Conservation (phyloP, 2,329 filamentous ascomycete genomes). For the Alternaria burnsii region DNA sequence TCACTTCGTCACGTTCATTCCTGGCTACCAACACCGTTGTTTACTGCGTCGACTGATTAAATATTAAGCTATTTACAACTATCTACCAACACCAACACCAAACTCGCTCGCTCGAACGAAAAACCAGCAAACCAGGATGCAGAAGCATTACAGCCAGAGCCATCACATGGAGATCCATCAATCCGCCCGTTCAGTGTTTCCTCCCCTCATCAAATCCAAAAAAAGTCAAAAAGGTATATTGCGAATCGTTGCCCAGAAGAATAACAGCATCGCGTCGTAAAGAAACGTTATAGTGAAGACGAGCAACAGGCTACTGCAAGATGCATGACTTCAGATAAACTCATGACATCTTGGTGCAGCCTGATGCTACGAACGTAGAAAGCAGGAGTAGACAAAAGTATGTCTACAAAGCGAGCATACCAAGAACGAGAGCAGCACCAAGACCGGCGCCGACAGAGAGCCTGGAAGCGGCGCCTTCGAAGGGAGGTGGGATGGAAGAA, state of each 20-base stretch:
- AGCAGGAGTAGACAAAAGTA: not conserved
- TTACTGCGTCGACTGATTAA: constrained; percentile 6
- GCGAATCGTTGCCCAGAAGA: constrained; percentile 30
- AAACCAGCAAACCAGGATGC: constrained; percentile 12
- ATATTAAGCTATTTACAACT: constrained; percentile 12
- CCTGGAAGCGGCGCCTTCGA: constrained; percentile 43
- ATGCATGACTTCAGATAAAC: not conserved
- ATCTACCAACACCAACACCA: constrained; percentile 7
- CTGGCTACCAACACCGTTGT: not conserved
- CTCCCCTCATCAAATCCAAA: constrained; percentile 8
- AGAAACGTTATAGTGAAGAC: constrained; percentile 27
- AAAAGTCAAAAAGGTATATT: constrained; percentile 28
- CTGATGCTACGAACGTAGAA: constrained; percentile 1
- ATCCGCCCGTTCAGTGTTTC: constrained; percentile 6
- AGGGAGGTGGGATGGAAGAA: constrained; percentile 14
- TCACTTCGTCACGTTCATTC: not conserved
- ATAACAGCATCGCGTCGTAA: constrained; percentile 47
- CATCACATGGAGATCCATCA: constrained; percentile 5
- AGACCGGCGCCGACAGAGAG: constrained; percentile 50
- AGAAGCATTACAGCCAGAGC: constrained; percentile 32
- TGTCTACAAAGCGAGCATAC: constrained; percentile 53
- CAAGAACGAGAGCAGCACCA: constrained; percentile 53
- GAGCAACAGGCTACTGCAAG: constrained; percentile 10
- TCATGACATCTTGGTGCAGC: not conserved
- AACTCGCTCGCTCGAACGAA: not conserved